These are phyloP conservation scores for Basipetospora chlamydospora DNA, from an alignment of 2,329 filamentous ascomycete species.

Conservation along the genomic window DNA sequence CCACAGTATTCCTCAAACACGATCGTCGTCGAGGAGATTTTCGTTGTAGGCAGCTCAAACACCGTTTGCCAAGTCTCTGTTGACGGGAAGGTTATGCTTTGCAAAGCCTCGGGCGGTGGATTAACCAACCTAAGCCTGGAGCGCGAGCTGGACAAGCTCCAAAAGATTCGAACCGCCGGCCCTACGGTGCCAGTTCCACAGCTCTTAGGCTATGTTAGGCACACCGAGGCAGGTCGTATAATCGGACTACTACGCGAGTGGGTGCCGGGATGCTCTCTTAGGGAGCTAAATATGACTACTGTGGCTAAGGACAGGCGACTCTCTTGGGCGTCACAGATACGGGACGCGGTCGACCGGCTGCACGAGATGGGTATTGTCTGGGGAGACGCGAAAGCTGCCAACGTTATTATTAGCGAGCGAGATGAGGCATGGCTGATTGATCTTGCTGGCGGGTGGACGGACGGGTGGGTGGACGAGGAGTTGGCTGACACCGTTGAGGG, in stretches of 20 bases:
- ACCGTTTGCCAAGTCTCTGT: neutral
- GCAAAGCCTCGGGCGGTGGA: neutral
- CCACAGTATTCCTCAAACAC: neutral
- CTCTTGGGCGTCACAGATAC: neutral
- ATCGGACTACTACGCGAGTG: neutral
- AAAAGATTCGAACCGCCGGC: neutral
- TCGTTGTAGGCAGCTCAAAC: neutral
- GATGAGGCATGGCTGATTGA: slow-evolving; percentile 16
- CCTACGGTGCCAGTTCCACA: neutral
- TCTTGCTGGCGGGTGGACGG: slow-evolving; percentile 16
- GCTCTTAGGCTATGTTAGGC: neutral
- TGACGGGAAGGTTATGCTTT: neutral
- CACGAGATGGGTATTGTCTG: slow-evolving; percentile 14
- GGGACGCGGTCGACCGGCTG: no score
- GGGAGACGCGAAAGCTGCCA: slow-evolving; percentile 18
- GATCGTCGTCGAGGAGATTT: neutral
- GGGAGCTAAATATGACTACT: neutral
- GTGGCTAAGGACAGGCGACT: neutral
- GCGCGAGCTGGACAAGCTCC: neutral
- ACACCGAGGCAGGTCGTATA: neutral
- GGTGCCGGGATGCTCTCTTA: neutral
- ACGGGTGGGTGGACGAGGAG: slow-evolving; percentile 13
- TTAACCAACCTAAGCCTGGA: neutral
- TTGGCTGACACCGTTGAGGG: slow-evolving; percentile 10
- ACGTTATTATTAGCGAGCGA: slow-evolving; percentile 15